Conservation (phyloP, 495 filamentous ascomycete genomes). For the Darksidea phi region DNA sequence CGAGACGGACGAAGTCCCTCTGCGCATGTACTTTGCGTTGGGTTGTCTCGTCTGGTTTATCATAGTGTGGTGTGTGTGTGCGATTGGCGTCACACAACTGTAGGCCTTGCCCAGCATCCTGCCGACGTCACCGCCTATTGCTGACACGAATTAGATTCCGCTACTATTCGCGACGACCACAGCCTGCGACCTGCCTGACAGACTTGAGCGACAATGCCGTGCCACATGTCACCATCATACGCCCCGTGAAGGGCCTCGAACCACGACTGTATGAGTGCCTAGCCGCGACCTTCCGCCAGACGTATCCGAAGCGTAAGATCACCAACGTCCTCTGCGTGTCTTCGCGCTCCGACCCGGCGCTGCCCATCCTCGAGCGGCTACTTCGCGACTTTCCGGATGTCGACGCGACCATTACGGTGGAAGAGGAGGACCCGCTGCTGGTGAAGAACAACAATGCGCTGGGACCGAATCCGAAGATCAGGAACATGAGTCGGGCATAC, state of each 20-base stretch:
- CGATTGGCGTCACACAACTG: slow-evolving; percentile 61
- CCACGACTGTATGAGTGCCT: slow-evolving; percentile 88
- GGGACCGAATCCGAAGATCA: slow-evolving; percentile 96
- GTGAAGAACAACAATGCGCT: slow-evolving; percentile 58
- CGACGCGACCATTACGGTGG: slow-evolving; percentile 75
- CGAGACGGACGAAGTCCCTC: slow-evolving; percentile 22
- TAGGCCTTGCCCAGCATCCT: slow-evolving; percentile 42
- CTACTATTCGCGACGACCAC: slow-evolving; percentile 22
- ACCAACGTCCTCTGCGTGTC: slow-evolving; percentile 83
- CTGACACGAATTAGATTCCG: slow-evolving; percentile 29
- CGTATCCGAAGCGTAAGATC: slow-evolving; percentile 73
- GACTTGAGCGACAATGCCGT: slow-evolving; percentile 17
- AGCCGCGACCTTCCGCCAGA: slow-evolving; percentile 80
- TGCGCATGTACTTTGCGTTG: slow-evolving; percentile 9
- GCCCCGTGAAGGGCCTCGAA: slow-evolving; percentile 91
- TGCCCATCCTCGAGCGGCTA: slow-evolving; percentile 68
- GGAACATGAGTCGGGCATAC: slow-evolving; percentile 93
- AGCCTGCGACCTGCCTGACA: slow-evolving; percentile 22
- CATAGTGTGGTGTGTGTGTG: slow-evolving; percentile 55
- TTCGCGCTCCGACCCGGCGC: slow-evolving; percentile 73
- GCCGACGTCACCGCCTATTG: slow-evolving; percentile 14
- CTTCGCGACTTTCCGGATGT: slow-evolving; percentile 68
- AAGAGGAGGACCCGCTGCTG: slow-evolving; percentile 80
- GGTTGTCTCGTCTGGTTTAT: slow-evolving; percentile 59
- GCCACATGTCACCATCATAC: slow-evolving; percentile 88